Evolutionary conservation across 2,329 filamentous ascomycete genomes (phyloP).

Genomic region (Aspergillus oerlinghausenensis): DNA sequence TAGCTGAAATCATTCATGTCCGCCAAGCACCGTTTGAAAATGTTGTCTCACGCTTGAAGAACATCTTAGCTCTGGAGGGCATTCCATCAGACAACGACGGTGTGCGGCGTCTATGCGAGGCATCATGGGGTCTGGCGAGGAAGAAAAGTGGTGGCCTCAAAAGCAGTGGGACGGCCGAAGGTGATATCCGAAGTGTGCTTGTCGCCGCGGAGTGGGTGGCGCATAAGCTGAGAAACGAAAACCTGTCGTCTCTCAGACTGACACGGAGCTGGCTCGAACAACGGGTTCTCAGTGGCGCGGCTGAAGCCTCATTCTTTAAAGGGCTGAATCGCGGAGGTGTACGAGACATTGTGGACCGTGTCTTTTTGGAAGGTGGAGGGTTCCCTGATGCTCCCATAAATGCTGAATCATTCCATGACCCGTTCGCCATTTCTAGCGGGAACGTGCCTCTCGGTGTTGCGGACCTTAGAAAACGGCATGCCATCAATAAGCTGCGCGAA

Average conservation of each 20-base stretch:
- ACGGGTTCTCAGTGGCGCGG: conserved; percentile 49
- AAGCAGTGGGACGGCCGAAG: conserved; percentile 42
- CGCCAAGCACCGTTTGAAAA: conserved; percentile 84
- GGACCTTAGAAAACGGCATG: conserved; percentile 55
- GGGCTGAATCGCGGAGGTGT: conserved; percentile 59
- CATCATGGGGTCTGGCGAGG: conserved; percentile 59
- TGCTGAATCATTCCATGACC: conserved; percentile 34
- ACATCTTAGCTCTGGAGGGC: conserved; percentile 82
- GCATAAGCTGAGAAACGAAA: conserved; percentile 50
- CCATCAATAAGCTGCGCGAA: conserved; percentile 55
- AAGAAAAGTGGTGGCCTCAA: conserved; percentile 50
- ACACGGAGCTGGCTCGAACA: conserved; percentile 59
- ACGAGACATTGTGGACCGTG: conserved; percentile 61
- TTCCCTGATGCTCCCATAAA: conserved; percentile 46
- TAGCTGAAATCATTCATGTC: conserved; percentile 88
- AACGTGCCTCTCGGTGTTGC: conserved; percentile 51
- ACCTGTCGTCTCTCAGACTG: conserved; percentile 38
- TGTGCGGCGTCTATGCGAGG: conserved; percentile 66
- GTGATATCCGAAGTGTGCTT: conserved; percentile 60
- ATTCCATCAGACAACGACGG: conserved; percentile 86
- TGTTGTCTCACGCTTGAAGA: conserved; percentile 74
- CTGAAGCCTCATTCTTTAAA: conserved; percentile 50
- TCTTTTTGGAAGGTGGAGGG: conserved; percentile 62
- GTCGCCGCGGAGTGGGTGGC: conserved; percentile 64
- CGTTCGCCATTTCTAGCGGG: conserved; percentile 22